Conservation (phyloP, 495 filamentous ascomycete species). For the Hyphodiscus hymeniophilus region DNA sequence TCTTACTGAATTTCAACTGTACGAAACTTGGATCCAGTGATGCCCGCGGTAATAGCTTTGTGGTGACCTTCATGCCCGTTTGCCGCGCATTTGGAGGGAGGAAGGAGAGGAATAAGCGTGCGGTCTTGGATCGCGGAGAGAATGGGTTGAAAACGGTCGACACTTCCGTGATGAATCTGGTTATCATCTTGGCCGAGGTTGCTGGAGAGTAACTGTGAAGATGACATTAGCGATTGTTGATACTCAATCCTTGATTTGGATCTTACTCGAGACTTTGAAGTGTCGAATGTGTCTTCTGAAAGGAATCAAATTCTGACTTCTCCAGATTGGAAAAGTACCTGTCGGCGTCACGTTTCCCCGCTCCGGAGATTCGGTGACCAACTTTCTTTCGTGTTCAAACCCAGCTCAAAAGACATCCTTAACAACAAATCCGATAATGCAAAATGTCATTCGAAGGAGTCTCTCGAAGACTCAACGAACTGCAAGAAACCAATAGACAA, state of each 20-base stretch:
- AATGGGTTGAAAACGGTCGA: conserved; percentile 89
- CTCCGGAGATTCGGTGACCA: background rate
- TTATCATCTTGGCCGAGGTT: conserved; percentile 60
- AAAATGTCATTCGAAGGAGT: conserved; percentile 53
- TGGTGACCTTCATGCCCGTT: conserved; percentile 64
- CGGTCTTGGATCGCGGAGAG: conserved; percentile 62
- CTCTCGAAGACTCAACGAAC: conserved; percentile 54
- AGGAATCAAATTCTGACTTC: background rate
- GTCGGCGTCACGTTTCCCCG: too few relatives aligned
- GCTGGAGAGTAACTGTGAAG: background rate
- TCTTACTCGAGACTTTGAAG: conserved; percentile 1
- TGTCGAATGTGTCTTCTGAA: too few relatives aligned
- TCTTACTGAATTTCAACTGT: conserved; percentile 74
- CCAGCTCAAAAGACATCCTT: background rate
- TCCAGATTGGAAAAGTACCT: too few relatives aligned
- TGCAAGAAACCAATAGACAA: conserved; percentile 60
- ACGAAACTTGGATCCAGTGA: conserved; percentile 56
- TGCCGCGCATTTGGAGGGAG: conserved; percentile 74
- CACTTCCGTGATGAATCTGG: conserved; percentile 75
- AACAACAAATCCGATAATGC: conserved; percentile 2
- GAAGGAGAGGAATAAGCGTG: conserved; percentile 75
- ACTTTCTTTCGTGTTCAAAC: background rate
- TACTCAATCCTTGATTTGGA: background rate
- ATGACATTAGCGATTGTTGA: background rate
- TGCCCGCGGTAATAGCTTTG: conserved; percentile 62